These are phyloP conservation scores for Mortierella sp. DNA, from an alignment of 371 early-diverging fungal species.

Conservation along the genomic window DNA sequence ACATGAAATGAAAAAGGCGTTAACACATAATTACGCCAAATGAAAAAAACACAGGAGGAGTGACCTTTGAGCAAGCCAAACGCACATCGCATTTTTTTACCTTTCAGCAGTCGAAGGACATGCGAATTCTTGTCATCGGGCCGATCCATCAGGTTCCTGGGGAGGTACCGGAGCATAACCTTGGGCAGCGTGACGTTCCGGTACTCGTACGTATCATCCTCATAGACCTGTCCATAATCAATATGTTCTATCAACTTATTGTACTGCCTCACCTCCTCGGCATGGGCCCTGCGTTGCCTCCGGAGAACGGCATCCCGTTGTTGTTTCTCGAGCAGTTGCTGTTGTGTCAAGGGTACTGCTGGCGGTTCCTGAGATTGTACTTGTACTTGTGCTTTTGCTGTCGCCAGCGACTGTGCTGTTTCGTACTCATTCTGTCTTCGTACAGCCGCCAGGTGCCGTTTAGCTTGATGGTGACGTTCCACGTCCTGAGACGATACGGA, in stretches of 20 bases:
- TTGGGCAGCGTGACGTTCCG: conserved; percentile 53
- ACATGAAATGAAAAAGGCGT: neutral
- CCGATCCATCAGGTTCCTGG: neutral
- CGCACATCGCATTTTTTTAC: conserved; percentile 17
- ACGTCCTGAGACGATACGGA: neutral
- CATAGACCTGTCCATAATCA: conserved; percentile 29
- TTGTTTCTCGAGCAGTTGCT: conserved; percentile 6
- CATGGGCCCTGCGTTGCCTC: neutral
- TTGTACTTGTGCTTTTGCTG: conserved; percentile 7
- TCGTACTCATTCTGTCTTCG: neutral
- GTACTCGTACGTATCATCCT: conserved; percentile 32
- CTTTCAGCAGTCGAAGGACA: conserved; percentile 21
- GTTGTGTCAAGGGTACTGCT: neutral
- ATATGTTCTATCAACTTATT: neutral
- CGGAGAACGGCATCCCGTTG: neutral
- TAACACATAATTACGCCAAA: neutral
- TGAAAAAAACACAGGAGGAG: conserved; percentile 9
- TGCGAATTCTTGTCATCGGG: neutral
- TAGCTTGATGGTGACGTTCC: neutral
- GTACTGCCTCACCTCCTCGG: conserved; percentile 7
- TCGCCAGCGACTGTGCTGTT: neutral
- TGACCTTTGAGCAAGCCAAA: neutral
- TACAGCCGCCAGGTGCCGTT: neutral
- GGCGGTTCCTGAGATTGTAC: neutral
- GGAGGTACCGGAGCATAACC: conserved; percentile 19